A percentile compares a stretch with the other conserved stretches of the same genome.
These are phyloP conservation scores for Cryptococcus sp. DNA, from an alignment of 1,284 basidiomycete genomes.

Conservation along the genomic window DNA sequence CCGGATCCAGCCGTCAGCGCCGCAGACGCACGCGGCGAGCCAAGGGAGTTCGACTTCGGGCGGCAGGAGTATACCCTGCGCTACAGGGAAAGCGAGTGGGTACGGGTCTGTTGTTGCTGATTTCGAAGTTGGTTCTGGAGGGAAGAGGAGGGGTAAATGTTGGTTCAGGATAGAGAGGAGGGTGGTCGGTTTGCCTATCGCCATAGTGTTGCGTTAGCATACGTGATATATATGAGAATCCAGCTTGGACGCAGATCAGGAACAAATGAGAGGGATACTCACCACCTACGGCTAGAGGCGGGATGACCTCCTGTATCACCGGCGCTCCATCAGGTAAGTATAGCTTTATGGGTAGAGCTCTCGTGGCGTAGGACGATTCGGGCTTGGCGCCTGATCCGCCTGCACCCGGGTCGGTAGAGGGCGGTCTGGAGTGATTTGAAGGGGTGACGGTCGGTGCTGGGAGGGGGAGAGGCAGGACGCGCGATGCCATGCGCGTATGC, in stretches of 20 bases:
- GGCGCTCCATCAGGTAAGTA: conserved; percentile 85
- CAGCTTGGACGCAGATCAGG: not conserved
- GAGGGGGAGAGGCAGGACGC: conserved; percentile 63
- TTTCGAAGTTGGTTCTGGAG: conserved; percentile 13
- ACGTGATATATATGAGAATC: not conserved
- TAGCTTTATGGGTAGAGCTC: conserved; percentile 82
- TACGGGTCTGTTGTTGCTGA: conserved; percentile 30
- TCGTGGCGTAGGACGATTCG: conserved; percentile 70
- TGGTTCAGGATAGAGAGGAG: conserved; percentile 50
- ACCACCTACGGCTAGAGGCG: conserved; percentile 60
- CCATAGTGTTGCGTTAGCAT: not conserved
- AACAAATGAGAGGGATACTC: conserved; percentile 6
- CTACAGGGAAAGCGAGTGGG: conserved; percentile 60
- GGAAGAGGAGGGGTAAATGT: conserved; percentile 57
- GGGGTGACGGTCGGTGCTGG: conserved; percentile 63
- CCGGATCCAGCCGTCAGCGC: conserved; percentile 93
- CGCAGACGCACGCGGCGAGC: conserved; percentile 84
- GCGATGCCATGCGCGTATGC: conserved; percentile 86
- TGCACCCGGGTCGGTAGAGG: conserved; percentile 64
- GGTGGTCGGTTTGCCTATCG: conserved; percentile 54
- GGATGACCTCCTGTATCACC: conserved; percentile 82
- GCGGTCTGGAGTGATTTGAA: conserved; percentile 56
- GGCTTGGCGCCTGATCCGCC: conserved; percentile 56
- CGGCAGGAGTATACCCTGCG: conserved; percentile 86
- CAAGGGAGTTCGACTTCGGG: conserved; percentile 87